A percentile compares a stretch with the other conserved stretches of the same genome.
Conservation (phyloP, 148 eudicot species). For the Pharnaceum exiguum region DNA sequence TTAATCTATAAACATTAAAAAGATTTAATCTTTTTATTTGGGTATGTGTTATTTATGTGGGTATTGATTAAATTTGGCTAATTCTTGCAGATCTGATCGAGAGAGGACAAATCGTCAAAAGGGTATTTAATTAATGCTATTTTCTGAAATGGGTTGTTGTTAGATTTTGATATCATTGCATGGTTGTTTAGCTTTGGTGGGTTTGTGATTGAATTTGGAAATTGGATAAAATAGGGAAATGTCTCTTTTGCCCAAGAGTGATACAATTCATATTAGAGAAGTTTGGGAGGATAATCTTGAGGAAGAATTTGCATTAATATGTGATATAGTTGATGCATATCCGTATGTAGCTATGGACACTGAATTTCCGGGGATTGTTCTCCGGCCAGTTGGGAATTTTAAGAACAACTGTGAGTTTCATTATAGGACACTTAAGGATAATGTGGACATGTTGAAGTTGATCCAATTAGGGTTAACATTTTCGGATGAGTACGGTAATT, state of each 20-base stretch:
- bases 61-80: constrained; percentile 2
- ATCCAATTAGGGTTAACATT: constrained; percentile 49
- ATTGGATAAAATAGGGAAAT: constrained; percentile 12
- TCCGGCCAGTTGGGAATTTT: constrained; percentile 30
- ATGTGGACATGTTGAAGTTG: constrained; percentile 49
- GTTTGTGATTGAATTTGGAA: neutral
- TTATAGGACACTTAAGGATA: constrained; percentile 40
- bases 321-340: constrained; percentile 32
- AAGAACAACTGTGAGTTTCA: constrained; percentile 29
- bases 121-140: constrained; percentile 4
- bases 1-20: neutral
- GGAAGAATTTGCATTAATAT: constrained; percentile 36
- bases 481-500: constrained; percentile 37
- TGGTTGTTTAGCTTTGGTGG: neutral
- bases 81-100: constrained; percentile 17
- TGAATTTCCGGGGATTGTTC: constrained; percentile 44
- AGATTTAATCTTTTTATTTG: neutral
- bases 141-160: constrained; percentile 13
- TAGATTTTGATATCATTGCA: constrained; percentile 6
- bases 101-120: neutral
- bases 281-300: constrained; percentile 48
- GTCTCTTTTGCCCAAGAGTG: constrained; percentile 39
- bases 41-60: constrained; percentile 3
- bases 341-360: constrained; percentile 57
- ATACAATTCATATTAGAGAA: constrained; percentile 41